A percentile compares a stretch with the other conserved stretches of the same genome.
Conservation (phyloP, 352 stramenopile species). For the Globisporangium lucens region DNA sequence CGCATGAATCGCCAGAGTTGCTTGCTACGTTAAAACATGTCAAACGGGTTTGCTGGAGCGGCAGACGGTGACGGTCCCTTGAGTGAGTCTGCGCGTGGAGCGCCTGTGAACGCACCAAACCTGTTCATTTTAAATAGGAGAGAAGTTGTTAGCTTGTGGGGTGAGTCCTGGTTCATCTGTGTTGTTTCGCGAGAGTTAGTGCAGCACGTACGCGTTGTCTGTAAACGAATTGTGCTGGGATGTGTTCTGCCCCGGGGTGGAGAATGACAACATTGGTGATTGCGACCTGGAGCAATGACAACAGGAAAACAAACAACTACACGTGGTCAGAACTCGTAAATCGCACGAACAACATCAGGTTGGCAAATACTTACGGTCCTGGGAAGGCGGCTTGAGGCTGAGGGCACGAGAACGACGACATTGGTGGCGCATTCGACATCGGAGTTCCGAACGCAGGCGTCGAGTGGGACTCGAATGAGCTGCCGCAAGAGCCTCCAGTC, state of each 20-base stretch:
- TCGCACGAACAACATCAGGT: background rate
- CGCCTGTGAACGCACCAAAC: slow-evolving; percentile 35
- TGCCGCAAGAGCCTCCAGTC: slow-evolving; percentile 26
- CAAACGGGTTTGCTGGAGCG: slow-evolving; percentile 67
- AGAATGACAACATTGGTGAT: slow-evolving; percentile 39
- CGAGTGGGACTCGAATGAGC: slow-evolving; percentile 31
- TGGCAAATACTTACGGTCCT: slow-evolving; percentile 8
- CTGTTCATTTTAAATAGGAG: slow-evolving; percentile 10
- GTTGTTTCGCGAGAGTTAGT: background rate
- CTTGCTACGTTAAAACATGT: slow-evolving; percentile 66
- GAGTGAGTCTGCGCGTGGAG: slow-evolving; percentile 30
- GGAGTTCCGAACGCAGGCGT: slow-evolving; percentile 17
- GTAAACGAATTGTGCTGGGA: slow-evolving; percentile 35
- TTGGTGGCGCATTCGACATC: slow-evolving; percentile 8
- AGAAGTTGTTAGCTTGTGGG: background rate
- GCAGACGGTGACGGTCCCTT: slow-evolving; percentile 18
- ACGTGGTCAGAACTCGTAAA: background rate
- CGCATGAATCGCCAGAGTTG: background rate
- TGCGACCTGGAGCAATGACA: slow-evolving; percentile 13
- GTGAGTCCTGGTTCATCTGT: background rate
- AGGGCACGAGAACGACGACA: slow-evolving; percentile 16
- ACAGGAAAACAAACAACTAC: background rate
- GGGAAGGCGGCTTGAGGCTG: slow-evolving; percentile 10
- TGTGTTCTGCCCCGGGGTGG: slow-evolving; percentile 22
- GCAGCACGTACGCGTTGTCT: slow-evolving; percentile 38